phyloP scores from a whole-genome alignment of 345 rosid species.

The Aurinia saxatilis region DNA sequence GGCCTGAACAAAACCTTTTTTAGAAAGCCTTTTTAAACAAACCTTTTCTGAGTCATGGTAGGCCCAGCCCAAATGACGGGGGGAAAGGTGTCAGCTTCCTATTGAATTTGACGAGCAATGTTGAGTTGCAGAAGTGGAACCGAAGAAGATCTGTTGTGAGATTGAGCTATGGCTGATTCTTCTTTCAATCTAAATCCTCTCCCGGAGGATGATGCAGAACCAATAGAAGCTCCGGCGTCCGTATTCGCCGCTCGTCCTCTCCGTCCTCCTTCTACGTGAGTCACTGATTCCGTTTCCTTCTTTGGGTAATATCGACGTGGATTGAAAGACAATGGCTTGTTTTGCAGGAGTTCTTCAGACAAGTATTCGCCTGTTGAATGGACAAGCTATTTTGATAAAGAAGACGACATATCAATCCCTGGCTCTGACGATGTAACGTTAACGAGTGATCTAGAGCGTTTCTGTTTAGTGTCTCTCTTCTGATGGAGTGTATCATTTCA shows the following conservation, averaged over 20 bases:
- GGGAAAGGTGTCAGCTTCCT: background rate
- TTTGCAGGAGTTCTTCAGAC: conserved; percentile 45
- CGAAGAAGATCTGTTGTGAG: background rate
- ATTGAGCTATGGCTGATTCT: conserved; percentile 35
- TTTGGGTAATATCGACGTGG: background rate
- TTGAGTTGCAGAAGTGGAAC: background rate
- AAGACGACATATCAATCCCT: conserved; percentile 63
- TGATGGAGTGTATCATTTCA: conserved; percentile 33
- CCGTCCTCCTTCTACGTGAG: conserved; percentile 62
- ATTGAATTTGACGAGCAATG: background rate
- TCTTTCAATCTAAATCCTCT: conserved; percentile 40
- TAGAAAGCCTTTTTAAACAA: no score
- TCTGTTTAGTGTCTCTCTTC: background rate
- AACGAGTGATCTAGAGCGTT: background rate
- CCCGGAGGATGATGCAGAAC: conserved; percentile 20
- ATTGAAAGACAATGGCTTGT: background rate
- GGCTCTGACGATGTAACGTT: conserved; percentile 60
- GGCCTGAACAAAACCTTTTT: no score
- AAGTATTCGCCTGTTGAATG: conserved; percentile 69
- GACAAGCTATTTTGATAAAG: conserved; percentile 60
- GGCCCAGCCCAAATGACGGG: background rate
- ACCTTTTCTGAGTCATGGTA: background rate
- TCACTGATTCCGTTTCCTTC: background rate
- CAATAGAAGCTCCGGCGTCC: conserved; percentile 32
- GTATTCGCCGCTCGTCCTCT: conserved; percentile 50